A percentile compares a stretch with the other conserved stretches of the same genome.
Evolutionary conservation across 2,329 filamentous ascomycete genomes (phyloP).

Genomic region (Ceratocystis albifundus): DNA sequence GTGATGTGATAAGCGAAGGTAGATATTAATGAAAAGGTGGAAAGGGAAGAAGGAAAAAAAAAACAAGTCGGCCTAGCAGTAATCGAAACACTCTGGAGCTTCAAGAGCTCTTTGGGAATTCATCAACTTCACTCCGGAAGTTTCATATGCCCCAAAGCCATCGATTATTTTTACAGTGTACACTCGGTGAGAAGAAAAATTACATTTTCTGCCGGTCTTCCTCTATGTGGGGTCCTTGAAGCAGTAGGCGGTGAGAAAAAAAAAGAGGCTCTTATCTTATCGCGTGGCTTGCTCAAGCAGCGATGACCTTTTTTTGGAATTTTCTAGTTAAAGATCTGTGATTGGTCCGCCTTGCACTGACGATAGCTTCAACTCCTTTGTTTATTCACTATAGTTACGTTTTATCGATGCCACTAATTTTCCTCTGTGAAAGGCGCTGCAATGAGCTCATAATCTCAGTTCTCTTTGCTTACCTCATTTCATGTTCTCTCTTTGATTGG

Average conservation of each 20-base stretch:
- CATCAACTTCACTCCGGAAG: neutral
- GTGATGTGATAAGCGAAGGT: neutral
- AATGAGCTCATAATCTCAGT: neutral
- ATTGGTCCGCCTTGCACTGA: constrained; percentile 11
- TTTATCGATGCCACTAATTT: neutral
- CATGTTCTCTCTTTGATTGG: constrained; percentile 6
- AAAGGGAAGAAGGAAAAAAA: neutral
- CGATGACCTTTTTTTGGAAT: constrained; percentile 17
- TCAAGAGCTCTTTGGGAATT: neutral
- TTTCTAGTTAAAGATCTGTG: constrained; percentile 13
- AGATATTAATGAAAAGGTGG: neutral
- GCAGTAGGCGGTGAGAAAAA: constrained; percentile 19
- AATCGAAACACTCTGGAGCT: neutral
- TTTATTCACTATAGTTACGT: neutral
- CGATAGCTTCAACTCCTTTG: constrained; percentile 15
- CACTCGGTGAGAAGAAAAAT: constrained; percentile 18
- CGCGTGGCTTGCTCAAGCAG: constrained; percentile 5
- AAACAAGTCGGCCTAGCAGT: neutral
- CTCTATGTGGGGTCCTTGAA: constrained; percentile 10
- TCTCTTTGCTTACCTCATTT: neutral
- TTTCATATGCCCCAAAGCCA: neutral
- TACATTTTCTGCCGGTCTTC: constrained; percentile 21
- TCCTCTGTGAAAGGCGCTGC: neutral
- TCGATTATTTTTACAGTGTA: neutral
- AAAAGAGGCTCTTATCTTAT: constrained; percentile 22